These are phyloP conservation scores for Limtongia smithiae DNA, from an alignment of 805 yeast species.

Conservation along the genomic window DNA sequence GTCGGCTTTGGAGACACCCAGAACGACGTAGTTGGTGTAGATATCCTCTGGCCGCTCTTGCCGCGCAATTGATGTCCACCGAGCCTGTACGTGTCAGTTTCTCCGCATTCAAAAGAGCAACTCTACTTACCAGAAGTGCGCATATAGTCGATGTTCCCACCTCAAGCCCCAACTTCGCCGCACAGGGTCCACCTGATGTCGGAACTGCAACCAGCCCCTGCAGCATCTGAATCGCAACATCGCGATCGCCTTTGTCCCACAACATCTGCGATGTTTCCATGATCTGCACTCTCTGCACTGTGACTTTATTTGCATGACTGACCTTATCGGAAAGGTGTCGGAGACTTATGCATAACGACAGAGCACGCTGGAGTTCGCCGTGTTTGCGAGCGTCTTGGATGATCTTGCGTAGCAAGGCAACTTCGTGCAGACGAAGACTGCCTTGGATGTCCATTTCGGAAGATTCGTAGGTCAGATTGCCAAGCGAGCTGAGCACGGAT, in stretches of 20 bases:
- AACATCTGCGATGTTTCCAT: conserved; percentile 57
- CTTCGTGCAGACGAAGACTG: background rate
- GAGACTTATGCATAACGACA: conserved; percentile 31
- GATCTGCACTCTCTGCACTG: conserved; percentile 34
- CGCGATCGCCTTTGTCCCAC: conserved; percentile 61
- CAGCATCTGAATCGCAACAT: conserved; percentile 55
- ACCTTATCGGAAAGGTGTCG: conserved; percentile 13
- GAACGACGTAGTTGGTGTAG: conserved; percentile 53
- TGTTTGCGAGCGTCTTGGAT: conserved; percentile 17
- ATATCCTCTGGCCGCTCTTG: conserved; percentile 62
- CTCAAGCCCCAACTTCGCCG: background rate
- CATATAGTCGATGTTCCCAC: conserved; percentile 12
- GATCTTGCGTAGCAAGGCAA: conserved; percentile 1
- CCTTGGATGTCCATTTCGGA: no score
- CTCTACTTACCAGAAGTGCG: conserved; percentile 16
- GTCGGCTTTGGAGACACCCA: conserved; percentile 38
- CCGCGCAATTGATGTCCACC: conserved; percentile 70
- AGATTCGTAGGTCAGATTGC: background rate
- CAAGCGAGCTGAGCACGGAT: background rate
- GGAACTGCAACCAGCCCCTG: no score
- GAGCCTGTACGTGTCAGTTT: conserved; percentile 36
- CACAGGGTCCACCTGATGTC: no score
- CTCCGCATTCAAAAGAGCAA: background rate
- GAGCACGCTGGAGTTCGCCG: conserved; percentile 30
- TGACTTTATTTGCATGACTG: background rate